Percentiles rank a stretch among this genome's conserved stretches.
Conservation (phyloP, 2,329 filamentous ascomycete species). For the Epichloe uncinata region DNA sequence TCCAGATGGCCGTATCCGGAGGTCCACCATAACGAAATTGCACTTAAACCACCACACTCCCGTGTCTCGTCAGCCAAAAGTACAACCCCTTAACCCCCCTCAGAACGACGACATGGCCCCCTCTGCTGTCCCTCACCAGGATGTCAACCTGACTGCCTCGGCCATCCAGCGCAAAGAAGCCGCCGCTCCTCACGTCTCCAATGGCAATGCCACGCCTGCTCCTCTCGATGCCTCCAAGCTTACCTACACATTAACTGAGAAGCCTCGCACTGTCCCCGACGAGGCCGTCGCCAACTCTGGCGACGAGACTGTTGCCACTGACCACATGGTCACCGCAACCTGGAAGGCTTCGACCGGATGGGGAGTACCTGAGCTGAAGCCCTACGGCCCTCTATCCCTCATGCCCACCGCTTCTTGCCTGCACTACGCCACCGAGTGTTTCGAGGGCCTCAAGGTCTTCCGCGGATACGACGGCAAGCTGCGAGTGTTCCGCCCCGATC, state of each 20-base stretch:
- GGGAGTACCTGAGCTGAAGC: constrained; percentile 58
- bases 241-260: constrained; percentile 37
- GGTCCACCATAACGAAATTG: not conserved
- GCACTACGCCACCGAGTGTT: constrained; percentile 86
- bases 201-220: constrained; percentile 33
- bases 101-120: constrained; percentile 27
- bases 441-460: constrained; percentile 75
- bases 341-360: constrained; percentile 59
- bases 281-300: constrained; percentile 33
- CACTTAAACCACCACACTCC: not conserved
- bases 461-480: constrained; percentile 63
- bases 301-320: constrained; percentile 50
- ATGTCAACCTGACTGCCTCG: constrained; percentile 37
- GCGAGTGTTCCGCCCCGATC: constrained; percentile 63
- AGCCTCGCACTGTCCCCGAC: constrained; percentile 38
- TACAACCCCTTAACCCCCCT: not conserved
- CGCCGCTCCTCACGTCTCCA: constrained; percentile 19
- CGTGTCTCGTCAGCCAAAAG: not conserved
- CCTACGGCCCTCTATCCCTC: constrained; percentile 64
- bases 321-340: constrained; percentile 73
- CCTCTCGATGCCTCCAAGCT: constrained; percentile 51
- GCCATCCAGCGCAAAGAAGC: constrained; percentile 38
- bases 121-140: constrained; percentile 31
- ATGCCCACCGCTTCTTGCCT: constrained; percentile 70
- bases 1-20: not conserved